Base-by-base conservation (phyloP, 106 monocot species). In the Allium fistulosum region DNA sequence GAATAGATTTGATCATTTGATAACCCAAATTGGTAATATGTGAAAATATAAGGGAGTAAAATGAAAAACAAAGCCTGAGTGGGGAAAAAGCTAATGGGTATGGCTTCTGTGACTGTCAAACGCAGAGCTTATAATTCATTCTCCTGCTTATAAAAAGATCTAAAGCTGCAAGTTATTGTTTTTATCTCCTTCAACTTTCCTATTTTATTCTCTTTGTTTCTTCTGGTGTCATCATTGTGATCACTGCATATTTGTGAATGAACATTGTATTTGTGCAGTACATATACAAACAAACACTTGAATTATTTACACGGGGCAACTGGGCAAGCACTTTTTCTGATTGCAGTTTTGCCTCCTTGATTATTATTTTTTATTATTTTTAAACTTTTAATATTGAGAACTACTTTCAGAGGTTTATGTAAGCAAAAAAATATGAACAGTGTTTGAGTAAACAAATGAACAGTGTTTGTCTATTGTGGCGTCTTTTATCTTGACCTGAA, bases 101-200 rank as follows among this genome's bases (percentile, higher is more conserved):
- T 14, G 49, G 51, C 58, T 62, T 52, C 61, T 72, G 72, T 72
- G 72, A 72, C 72, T 72, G 59, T n/a, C 71, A 48, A n/a, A 28
- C 8, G 37, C 26, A 26, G 28, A 62, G 76, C 45, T 26, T 2
- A 67, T 61, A 37, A 37, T 37, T 37, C 27, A 62, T 67, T 52
- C 48, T 48, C 57, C 67, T 62, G 67, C 45, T 62, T 62, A 46
- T 37, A 37, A 62, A 62, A 11, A 11, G 52, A 27, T 13, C 12
- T 50, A 75, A 75, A 66, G 57, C 69, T 69, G 77, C 63, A 65
- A 51, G 26, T 16, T 1, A 15, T 56, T 49, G 68, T 17, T 26
- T 63, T n/a, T 57, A 28, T 28, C 57, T 57, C 11, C 47, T 37
- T 68, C n/a, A 28, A 27, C 58, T 60, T n/a, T 73, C 47, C 46